Conservation (phyloP, 208 protist species). For the Herpetomonas tarakana region DNA sequence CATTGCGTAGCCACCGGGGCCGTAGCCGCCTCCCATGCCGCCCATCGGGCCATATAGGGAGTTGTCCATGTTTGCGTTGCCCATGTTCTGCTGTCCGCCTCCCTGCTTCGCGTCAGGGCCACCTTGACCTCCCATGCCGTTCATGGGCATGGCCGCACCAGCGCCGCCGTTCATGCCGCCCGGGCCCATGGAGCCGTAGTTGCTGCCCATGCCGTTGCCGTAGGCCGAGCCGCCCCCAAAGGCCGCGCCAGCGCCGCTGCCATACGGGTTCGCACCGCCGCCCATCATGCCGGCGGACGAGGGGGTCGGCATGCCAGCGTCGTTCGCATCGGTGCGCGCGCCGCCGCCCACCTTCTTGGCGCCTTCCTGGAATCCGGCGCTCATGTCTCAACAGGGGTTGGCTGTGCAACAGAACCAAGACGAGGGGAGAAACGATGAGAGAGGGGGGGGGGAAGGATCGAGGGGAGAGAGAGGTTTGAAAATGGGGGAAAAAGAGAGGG, state of each 20-base stretch:
- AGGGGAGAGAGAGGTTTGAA: too few relatives aligned
- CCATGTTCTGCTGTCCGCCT: not conserved
- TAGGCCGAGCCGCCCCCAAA: not conserved
- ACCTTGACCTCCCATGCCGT: not conserved
- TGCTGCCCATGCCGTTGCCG: constrained; percentile 8
- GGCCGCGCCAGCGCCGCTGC: constrained; percentile 8
- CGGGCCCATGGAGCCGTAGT: constrained; percentile 1
- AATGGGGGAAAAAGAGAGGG: too few relatives aligned
- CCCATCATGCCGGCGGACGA: not conserved
- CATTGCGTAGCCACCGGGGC: constrained; percentile 14
- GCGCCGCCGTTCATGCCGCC: not conserved
- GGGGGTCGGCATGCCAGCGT: constrained; percentile 1
- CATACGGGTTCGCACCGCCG: constrained; percentile 10
- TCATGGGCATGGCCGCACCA: not conserved
- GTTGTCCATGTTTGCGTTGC: not conserved
- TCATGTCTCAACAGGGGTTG: constrained; percentile 1
- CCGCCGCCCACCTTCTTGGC: constrained; percentile 15
- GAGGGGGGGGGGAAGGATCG: not conserved
- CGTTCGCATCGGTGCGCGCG: constrained; percentile 3
- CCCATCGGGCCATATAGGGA: constrained; percentile 15
- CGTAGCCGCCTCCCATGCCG: constrained; percentile 13
- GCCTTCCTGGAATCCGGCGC: constrained; percentile 5
- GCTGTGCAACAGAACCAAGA: not conserved
- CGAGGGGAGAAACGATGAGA: not conserved
- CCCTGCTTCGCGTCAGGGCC: not conserved